Conservation (phyloP, 306 rosid species). For the Lithocarpus polystachyus region DNA sequence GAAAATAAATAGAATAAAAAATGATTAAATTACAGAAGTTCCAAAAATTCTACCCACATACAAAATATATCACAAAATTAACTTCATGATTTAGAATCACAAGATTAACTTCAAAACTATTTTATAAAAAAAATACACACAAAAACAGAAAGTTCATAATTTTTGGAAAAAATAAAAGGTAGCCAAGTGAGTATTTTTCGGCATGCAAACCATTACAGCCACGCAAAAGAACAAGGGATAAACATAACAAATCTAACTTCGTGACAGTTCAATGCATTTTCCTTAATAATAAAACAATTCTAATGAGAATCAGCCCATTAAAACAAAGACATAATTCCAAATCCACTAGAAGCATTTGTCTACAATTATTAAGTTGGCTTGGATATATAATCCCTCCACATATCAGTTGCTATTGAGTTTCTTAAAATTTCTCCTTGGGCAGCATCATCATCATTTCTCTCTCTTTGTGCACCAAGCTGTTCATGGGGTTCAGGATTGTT, state of each 20-base stretch:
- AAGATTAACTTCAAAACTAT: background rate
- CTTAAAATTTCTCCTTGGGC: no score
- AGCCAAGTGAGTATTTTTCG: background rate
- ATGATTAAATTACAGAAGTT: no score
- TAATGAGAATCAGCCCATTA: no score
- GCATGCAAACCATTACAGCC: background rate
- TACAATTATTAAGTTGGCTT: no score
- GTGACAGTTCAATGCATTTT: background rate
- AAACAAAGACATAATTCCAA: no score
- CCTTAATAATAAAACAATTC: no score
- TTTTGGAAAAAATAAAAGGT: conserved; percentile 12
- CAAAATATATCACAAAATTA: background rate
- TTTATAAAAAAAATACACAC: background rate
- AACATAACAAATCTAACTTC: background rate
- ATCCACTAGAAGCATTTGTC: no score
- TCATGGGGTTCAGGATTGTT: no score
- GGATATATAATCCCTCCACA: no score
- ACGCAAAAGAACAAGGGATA: background rate
- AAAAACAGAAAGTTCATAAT: conserved; percentile 12
- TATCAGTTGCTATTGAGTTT: no score
- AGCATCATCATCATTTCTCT: no score
- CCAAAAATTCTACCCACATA: background rate
- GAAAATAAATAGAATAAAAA: background rate
- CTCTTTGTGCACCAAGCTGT: no score
- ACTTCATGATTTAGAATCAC: background rate